These are phyloP conservation scores for Echria macrotheca DNA, from an alignment of 495 filamentous ascomycete species.

Conservation along the genomic window DNA sequence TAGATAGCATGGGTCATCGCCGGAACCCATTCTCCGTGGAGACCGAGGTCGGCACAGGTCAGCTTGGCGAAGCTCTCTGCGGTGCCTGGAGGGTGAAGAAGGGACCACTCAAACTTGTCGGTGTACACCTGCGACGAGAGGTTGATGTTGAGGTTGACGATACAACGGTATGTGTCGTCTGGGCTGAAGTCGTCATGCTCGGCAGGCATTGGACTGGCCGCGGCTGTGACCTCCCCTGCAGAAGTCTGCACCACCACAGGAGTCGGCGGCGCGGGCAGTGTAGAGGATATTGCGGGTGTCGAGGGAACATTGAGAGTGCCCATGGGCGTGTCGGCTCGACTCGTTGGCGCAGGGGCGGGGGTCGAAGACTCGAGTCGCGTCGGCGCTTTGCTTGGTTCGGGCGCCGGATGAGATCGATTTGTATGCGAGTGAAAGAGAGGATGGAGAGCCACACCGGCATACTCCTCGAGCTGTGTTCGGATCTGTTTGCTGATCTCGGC, in stretches of 20 bases:
- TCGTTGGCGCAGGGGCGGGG: constrained; percentile 35
- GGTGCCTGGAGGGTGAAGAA: constrained; percentile 84
- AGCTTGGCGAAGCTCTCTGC: constrained; percentile 88
- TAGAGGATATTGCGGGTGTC: constrained; percentile 27
- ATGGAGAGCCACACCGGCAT: constrained; percentile 88
- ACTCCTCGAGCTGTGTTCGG: constrained; percentile 90
- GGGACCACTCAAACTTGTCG: constrained; percentile 97
- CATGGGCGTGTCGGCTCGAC: constrained; percentile 45
- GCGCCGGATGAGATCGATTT: constrained; percentile 31
- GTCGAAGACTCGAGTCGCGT: constrained; percentile 29
- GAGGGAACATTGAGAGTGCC: constrained; percentile 28
- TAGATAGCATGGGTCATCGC: constrained; percentile 95
- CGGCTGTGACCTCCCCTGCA: constrained; percentile 24
- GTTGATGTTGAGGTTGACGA: constrained; percentile 88
- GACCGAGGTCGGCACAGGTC: constrained; percentile 85
- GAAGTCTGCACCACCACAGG: constrained; percentile 19
- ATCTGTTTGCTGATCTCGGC: constrained; percentile 87
- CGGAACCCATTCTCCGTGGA: constrained; percentile 88
- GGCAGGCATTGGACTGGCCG: constrained; percentile 21
- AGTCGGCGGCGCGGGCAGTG: constrained; percentile 6
- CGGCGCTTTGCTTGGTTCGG: constrained; percentile 36
- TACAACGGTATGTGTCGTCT: constrained; percentile 87
- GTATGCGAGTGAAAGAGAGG: constrained; percentile 72
- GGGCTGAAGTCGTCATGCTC: constrained; percentile 49
- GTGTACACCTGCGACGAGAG: constrained; percentile 88